Conservation (phyloP, 108 stramenopile species). For the Fistulifera solaris region DNA sequence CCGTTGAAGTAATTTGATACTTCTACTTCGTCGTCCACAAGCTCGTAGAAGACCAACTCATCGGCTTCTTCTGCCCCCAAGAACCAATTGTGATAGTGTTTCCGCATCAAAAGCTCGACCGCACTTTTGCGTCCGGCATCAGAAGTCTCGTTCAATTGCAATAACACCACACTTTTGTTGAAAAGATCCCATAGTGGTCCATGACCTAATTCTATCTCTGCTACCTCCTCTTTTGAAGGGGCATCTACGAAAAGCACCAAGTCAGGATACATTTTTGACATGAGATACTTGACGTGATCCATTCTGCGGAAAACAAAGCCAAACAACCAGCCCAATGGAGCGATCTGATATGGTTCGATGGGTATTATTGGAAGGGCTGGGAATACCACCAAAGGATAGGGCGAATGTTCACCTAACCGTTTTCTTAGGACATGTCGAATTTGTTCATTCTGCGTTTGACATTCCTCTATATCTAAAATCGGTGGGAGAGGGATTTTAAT, state of each 20-base stretch:
- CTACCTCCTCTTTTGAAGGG: constrained; percentile 24
- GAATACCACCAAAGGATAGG: constrained; percentile 37
- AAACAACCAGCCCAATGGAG: constrained; percentile 51
- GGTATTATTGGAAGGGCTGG: constrained; percentile 46
- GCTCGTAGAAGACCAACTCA: constrained; percentile 4
- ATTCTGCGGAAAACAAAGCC: constrained; percentile 32
- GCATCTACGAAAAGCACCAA: constrained; percentile 46
- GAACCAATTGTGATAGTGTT: constrained; percentile 19
- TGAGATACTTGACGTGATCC: constrained; percentile 40
- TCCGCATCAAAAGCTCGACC: constrained; percentile 31
- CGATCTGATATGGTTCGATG: constrained; percentile 27
- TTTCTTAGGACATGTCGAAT: background rate
- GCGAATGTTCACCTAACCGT: background rate
- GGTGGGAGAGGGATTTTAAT: background rate
- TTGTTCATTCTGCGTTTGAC: background rate
- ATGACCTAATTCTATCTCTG: constrained; percentile 24
- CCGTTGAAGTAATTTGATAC: background rate
- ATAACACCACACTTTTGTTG: constrained; percentile 24
- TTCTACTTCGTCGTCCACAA: background rate
- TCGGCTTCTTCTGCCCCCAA: constrained; percentile 11
- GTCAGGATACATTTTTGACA: constrained; percentile 37
- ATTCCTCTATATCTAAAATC: background rate
- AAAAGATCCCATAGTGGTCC: constrained; percentile 25
- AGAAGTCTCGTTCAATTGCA: constrained; percentile 33
- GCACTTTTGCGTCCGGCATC: constrained; percentile 22